phyloP scores from a whole-genome alignment of 2,329 filamentous ascomycete genomes.

The Pseudogymnoascus destructans region DNA sequence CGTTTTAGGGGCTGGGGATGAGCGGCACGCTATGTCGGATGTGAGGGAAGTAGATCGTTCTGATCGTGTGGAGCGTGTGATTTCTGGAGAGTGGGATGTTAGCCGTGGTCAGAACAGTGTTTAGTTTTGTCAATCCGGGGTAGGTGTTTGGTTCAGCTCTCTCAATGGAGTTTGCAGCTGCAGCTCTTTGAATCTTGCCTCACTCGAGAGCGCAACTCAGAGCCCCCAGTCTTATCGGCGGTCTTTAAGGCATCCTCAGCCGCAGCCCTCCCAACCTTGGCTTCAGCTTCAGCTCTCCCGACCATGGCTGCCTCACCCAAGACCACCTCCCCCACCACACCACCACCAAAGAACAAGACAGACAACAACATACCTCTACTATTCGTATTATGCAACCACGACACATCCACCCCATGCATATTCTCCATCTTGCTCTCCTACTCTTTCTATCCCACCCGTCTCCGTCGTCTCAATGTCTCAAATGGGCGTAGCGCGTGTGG shows the following conservation, averaged over 20 bases:
- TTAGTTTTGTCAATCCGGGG: constrained; percentile 14
- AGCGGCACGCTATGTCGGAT: background rate
- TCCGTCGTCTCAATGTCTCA: background rate
- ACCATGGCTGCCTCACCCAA: background rate
- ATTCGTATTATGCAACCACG: constrained; percentile 24
- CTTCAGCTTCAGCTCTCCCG: background rate
- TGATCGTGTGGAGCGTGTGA: constrained; percentile 4
- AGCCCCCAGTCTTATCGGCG: background rate
- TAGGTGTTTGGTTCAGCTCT: background rate
- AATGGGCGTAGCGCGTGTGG: background rate
- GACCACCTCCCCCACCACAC: background rate
- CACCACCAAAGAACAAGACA: background rate
- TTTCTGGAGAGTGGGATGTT: background rate
- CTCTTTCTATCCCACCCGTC: background rate
- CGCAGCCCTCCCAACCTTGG: background rate
- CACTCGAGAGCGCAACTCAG: background rate
- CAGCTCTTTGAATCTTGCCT: background rate
- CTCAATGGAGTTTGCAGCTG: background rate
- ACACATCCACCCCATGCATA: constrained; percentile 25
- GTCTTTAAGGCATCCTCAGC: background rate
- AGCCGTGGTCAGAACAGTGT: constrained; percentile 11
- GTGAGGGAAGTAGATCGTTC: background rate
- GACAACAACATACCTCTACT: constrained; percentile 21
- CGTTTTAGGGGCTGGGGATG: background rate
- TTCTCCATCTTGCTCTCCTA: constrained; percentile 21